Evolutionary conservation across 345 rosid genomes (phyloP).

Genomic region (Camelina sativa): DNA sequence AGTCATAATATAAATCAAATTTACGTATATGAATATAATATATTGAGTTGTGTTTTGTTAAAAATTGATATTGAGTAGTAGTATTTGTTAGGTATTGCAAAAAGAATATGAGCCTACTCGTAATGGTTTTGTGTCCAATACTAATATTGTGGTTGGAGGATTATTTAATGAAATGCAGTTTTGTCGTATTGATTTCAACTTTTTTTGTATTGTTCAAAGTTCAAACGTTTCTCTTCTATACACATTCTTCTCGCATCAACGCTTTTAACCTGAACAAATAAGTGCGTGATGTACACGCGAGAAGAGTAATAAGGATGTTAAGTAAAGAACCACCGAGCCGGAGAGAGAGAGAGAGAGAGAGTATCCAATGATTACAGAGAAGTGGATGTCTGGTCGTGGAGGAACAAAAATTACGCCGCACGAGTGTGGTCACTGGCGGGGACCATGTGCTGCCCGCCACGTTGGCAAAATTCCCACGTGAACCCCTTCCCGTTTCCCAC

Average conservation of each 20-base stretch:
- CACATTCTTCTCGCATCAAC: not conserved
- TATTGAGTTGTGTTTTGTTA: not conserved
- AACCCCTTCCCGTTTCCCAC: constrained; percentile 29
- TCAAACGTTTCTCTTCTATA: not conserved
- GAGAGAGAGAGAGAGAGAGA: not conserved
- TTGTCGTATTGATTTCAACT: not conserved
- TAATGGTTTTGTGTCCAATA: not conserved
- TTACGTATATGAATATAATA: not conserved
- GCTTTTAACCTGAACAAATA: not conserved
- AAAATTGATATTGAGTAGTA: too few relatives aligned
- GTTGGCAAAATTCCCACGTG: constrained; percentile 36
- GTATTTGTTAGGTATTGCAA: not conserved
- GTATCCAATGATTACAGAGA: constrained; percentile 48
- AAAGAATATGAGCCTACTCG: not conserved
- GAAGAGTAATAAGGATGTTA: not conserved
- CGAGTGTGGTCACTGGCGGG: constrained; percentile 40
- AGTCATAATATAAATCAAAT: not conserved
- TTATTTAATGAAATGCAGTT: not conserved
- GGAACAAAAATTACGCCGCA: constrained; percentile 49
- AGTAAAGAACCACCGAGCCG: not conserved
- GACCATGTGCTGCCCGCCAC: constrained; percentile 36
- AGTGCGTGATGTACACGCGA: constrained; percentile 28
- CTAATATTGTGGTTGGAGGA: not conserved
- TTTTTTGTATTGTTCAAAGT: not conserved
- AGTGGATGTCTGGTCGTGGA: constrained; percentile 43